phyloP scores from a whole-genome alignment of 495 filamentous ascomycete species.

The Tuber brumale region DNA sequence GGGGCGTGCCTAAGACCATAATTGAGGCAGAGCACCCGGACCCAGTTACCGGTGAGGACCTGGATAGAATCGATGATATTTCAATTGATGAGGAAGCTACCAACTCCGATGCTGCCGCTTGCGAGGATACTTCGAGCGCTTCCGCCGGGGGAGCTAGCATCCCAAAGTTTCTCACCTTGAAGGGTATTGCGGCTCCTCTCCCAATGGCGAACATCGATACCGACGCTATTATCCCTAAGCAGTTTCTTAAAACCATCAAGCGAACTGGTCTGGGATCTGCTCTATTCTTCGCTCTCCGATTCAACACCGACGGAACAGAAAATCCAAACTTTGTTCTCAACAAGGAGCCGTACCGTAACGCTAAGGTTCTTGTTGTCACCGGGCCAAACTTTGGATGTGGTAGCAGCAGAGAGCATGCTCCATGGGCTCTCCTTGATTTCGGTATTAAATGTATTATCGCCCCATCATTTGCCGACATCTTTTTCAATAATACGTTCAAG shows the following conservation, averaged over 20 bases:
- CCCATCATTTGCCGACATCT: constrained; percentile 90
- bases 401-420: constrained; percentile 87
- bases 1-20: constrained; percentile 49
- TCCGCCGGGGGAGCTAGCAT: constrained; percentile 57
- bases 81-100: constrained; percentile 58
- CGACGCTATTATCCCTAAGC: constrained; percentile 97
- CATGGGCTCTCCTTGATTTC: constrained; percentile 95
- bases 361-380: constrained; percentile 90
- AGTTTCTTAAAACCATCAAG: constrained; percentile 99
- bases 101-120: constrained; percentile 47
- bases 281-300: constrained; percentile 79
- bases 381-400: constrained; percentile 96
- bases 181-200: constrained; percentile 82
- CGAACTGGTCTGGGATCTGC: constrained; percentile 85
- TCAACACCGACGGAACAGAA: constrained; percentile 61
- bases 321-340: constrained; percentile 84
- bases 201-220: constrained; percentile 89
- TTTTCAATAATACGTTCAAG: constrained; percentile 99
- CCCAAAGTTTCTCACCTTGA: constrained; percentile 71
- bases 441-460: constrained; percentile 92
- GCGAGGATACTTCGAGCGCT: constrained; percentile 46
- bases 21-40: constrained; percentile 65
- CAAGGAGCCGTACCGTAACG: constrained; percentile 71
- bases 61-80: constrained; percentile 70
- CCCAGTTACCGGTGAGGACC: constrained; percentile 63